Percentiles rank a stretch among this genome's conserved stretches.
Conservation (phyloP, 169 alveolate species). For the Babesia bigemina region DNA sequence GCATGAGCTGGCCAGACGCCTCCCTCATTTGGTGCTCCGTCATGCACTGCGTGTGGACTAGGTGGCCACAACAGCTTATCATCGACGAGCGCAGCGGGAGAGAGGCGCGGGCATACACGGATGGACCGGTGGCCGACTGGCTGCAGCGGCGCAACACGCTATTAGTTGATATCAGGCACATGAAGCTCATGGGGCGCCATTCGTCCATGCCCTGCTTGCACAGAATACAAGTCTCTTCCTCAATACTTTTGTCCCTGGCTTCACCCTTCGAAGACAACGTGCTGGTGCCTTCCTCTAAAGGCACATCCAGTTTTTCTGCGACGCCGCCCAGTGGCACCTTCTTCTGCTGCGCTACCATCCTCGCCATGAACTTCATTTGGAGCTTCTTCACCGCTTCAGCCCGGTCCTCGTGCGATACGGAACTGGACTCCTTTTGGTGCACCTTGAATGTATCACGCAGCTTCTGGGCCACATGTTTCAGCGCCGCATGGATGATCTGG, state of each 20-base stretch:
- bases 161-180: constrained; percentile 50
- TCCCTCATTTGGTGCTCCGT: constrained; percentile 24
- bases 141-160: constrained; percentile 54
- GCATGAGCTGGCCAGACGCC: not conserved
- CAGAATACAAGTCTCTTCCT: constrained; percentile 34
- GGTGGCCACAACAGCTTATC: constrained; percentile 63
- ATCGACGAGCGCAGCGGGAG: constrained; percentile 52
- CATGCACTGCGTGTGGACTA: constrained; percentile 54
- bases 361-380: constrained; percentile 29
- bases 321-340: constrained; percentile 3
- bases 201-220: constrained; percentile 51
- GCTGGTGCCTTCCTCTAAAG: not conserved
- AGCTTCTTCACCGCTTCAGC: constrained; percentile 15
- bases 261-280: not conserved
- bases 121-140: not conserved
- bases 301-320: too few relatives aligned
- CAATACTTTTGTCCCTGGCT: not conserved
- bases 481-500: not conserved
- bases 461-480: not conserved
- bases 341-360: constrained; percentile 25
- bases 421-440: not conserved
- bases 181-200: constrained; percentile 10
- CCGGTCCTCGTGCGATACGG: not conserved
- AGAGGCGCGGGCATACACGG: constrained; percentile 33
- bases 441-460: constrained; percentile 15